These are phyloP conservation scores for Sonneratia alba DNA, from an alignment of 345 rosid genomes.

Conservation along the genomic window DNA sequence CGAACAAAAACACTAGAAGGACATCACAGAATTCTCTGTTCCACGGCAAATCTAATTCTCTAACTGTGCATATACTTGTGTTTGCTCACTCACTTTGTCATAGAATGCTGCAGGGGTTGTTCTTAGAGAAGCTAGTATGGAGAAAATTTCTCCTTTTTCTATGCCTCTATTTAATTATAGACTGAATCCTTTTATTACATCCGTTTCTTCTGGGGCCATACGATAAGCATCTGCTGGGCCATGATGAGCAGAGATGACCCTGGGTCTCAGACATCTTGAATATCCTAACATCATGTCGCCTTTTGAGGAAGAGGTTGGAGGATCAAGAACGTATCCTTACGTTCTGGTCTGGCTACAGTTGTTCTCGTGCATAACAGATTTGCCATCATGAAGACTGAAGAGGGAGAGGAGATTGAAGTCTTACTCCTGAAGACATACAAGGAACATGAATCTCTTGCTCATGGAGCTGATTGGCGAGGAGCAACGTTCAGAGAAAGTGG, in stretches of 20 bases:
- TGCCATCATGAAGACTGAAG: conserved; percentile 36
- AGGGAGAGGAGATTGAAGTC: conserved; percentile 35
- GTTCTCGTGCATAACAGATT: conserved; percentile 90
- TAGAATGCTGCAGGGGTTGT: conserved; percentile 25
- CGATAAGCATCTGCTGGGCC: conserved; percentile 76
- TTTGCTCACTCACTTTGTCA: background rate
- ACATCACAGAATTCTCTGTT: background rate
- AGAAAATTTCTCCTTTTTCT: conserved; percentile 51
- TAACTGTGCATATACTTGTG: too few species aligned
- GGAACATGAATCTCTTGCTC: conserved; percentile 63
- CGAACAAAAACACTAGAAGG: background rate
- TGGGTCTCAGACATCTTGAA: too few species aligned
- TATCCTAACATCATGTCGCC: conserved; percentile 33
- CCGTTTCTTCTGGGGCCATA: conserved; percentile 41
- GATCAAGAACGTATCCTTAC: conserved; percentile 55
- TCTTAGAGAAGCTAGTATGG: conserved; percentile 33
- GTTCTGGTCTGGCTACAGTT: conserved; percentile 47
- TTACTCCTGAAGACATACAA: conserved; percentile 34
- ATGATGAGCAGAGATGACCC: conserved; percentile 42
- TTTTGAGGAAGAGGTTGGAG: conserved; percentile 86
- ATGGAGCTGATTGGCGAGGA: conserved; percentile 85
- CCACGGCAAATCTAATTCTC: background rate
- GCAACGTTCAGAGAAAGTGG: conserved; percentile 15
- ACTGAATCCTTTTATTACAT: conserved; percentile 50
- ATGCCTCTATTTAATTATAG: conserved; percentile 57